Evolutionary conservation across 1,284 basidiomycete species (phyloP).

Genomic region (Coriolopsis trogii): DNA sequence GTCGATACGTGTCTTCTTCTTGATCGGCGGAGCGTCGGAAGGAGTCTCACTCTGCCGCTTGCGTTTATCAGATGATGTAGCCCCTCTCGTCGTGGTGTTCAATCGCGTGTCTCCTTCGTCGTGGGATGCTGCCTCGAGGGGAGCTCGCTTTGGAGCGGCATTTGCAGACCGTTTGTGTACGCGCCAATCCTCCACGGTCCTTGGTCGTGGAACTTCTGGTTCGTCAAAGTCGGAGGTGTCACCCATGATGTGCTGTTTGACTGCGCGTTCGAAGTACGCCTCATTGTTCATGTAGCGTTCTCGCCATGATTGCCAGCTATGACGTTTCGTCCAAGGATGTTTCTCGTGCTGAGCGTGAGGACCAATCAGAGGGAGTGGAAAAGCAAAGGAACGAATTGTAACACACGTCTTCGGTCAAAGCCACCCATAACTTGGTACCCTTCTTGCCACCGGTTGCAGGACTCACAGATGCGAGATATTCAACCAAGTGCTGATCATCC

Average conservation of each 20-base stretch:
- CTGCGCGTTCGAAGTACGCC: slow-evolving; percentile 48
- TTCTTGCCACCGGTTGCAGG: slow-evolving; percentile 69
- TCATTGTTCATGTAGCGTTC: slow-evolving; percentile 76
- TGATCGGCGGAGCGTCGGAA: too few species aligned
- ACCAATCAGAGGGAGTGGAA: too few species aligned
- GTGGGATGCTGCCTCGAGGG: too few species aligned
- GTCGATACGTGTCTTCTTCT: too few species aligned
- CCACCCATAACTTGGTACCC: slow-evolving; percentile 70
- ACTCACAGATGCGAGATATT: slow-evolving; percentile 71
- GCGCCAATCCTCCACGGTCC: slow-evolving; percentile 1
- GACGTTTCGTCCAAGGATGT: slow-evolving; percentile 63
- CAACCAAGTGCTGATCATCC: slow-evolving; percentile 68
- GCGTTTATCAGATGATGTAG: too few species aligned
- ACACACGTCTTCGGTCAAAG: slow-evolving; percentile 33
- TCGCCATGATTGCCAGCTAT: slow-evolving; percentile 79
- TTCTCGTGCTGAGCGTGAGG: neutral
- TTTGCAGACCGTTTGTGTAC: neutral
- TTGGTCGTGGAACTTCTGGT: neutral
- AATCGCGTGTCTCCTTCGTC: slow-evolving; percentile 15
- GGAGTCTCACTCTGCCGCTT: too few species aligned
- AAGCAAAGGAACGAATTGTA: neutral
- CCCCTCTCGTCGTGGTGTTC: too few species aligned
- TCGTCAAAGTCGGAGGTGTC: slow-evolving; percentile 4
- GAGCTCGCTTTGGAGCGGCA: neutral
- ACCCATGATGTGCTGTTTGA: neutral